These are phyloP conservation scores for Lycium ferocissimum DNA, from an alignment of 257 asterid species.

Conservation along the genomic window DNA sequence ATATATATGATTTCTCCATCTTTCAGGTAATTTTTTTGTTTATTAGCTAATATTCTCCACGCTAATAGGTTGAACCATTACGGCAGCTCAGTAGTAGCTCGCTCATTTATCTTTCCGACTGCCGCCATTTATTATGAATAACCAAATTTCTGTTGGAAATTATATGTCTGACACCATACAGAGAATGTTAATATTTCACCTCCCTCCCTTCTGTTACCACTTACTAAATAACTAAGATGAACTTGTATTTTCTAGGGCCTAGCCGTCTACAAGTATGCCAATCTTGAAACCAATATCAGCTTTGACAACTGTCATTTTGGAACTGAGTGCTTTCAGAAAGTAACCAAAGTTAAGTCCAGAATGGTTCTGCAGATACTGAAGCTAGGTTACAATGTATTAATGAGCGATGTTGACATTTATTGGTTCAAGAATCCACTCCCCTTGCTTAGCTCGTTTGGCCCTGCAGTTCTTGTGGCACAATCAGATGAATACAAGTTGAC, in stretches of 20 bases:
- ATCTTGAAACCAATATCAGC: slow-evolving; percentile 75
- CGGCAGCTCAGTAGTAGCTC: neutral
- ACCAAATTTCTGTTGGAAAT: neutral
- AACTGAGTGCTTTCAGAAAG: slow-evolving; percentile 87
- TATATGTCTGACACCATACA: neutral
- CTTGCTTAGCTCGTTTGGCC: slow-evolving; percentile 77
- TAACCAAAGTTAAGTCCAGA: slow-evolving; percentile 91
- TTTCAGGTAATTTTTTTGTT: slow-evolving; percentile 67
- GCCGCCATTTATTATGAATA: neutral
- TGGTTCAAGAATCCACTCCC: slow-evolving; percentile 75
- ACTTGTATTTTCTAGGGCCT: slow-evolving; percentile 65
- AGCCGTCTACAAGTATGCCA: slow-evolving; percentile 69
- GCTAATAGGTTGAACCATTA: neutral
- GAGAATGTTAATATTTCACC: neutral
- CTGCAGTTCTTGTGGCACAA: slow-evolving; percentile 77
- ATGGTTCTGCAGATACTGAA: slow-evolving; percentile 81
- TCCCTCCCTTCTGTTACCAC: neutral
- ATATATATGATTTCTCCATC: slow-evolving; percentile 71
- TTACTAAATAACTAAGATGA: slow-evolving; percentile 12
- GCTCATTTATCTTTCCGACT: neutral
- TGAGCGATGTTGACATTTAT: slow-evolving; percentile 60
- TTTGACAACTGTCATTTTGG: slow-evolving; percentile 94
- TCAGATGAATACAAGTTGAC: slow-evolving; percentile 81
- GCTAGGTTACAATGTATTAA: slow-evolving; percentile 66
- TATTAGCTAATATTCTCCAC: neutral